A percentile compares a stretch with the other conserved stretches of the same genome.
Conservation (phyloP, 2,329 filamentous ascomycete genomes). For the Pyricularia grisea region DNA sequence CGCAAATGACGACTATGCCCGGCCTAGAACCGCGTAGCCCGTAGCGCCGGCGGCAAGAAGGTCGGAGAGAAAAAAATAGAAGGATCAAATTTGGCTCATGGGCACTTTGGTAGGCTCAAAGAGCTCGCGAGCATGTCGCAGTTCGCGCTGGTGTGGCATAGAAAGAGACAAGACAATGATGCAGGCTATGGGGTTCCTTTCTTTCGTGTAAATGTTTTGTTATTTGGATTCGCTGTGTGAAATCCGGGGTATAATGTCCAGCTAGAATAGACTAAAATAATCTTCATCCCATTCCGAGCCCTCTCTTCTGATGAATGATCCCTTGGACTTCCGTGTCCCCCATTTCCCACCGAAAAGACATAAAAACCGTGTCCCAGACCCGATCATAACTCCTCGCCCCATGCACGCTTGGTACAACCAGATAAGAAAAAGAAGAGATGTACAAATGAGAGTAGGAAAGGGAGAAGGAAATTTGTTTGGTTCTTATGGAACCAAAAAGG, state of each 20-base stretch:
- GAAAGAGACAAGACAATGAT: background rate
- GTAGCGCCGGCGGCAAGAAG: background rate
- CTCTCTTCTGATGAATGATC: background rate
- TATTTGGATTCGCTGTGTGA: slow-evolving; percentile 1
- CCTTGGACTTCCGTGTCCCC: background rate
- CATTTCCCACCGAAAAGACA: slow-evolving; percentile 1
- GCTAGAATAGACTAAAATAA: background rate
- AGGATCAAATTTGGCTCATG: background rate
- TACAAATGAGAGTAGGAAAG: slow-evolving; percentile 6
- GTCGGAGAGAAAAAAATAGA: background rate
- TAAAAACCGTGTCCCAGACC: background rate
- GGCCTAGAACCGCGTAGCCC: background rate
- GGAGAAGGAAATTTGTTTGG: background rate
- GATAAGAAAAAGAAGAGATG: slow-evolving; percentile 3
- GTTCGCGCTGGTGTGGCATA: slow-evolving; percentile 3
- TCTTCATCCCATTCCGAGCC: background rate
- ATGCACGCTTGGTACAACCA: slow-evolving; percentile 9
- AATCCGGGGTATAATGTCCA: slow-evolving; percentile 4
- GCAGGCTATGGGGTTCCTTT: background rate
- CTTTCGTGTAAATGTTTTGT: background rate
- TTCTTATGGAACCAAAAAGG: slow-evolving; percentile 8
- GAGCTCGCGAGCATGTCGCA: background rate
- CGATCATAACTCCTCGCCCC: slow-evolving; percentile 5
- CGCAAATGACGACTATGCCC: background rate
- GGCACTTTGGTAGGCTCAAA: slow-evolving; percentile 1